Base-by-base conservation (phyloP, 306 rosid species). In the Vigna mungo region DNA sequence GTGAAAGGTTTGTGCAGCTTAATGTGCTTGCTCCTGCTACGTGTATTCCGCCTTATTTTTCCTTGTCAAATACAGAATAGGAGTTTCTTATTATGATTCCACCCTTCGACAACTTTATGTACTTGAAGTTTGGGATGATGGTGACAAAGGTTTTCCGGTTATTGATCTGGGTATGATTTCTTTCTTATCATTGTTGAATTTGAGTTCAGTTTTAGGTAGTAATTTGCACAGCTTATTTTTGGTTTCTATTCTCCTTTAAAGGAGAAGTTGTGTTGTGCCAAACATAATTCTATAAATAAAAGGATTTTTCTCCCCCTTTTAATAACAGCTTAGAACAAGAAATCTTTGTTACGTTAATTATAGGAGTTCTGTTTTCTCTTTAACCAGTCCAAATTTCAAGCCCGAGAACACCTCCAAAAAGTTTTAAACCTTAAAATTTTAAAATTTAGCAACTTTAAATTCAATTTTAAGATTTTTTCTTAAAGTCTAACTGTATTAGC, bases 81-180 rank as follows among this genome's bases (percentile, higher is more conserved):
- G 97, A 80, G 84, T 94, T 84, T 85, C 97, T 61, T 94, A 92
- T 76, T 94, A 94, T 55, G 97, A 94, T 85, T 88, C 97, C 76
- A 89, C 88, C 72, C 82, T 90, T 82, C 95, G 95, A 79, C 98
- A 92, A 76, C 96, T 94, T 80, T 85, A 87, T 15, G 96, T 89
- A 82, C 90, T 92, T 80, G 97, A 94, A 84, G 89, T 88, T 87
- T 92, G 98, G 98, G 98, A 94, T 85, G 96, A 89, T 66, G 91
- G 95, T 51, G 89, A 90, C 88, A 66, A 75, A 10, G 92, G 86
- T 53, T 94, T 89, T 82, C 96, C 98, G 30, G 78, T 94, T 85
- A 87, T 94, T 81, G 95, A 90, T 87, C 82, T 94, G 46, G 92
- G 98, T 94, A 87, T 80, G 68, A 52, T 82, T 84, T 87, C 25